These are phyloP conservation scores for Fusarium transvaalense DNA, from an alignment of 2,329 filamentous ascomycete species.

Conservation along the genomic window DNA sequence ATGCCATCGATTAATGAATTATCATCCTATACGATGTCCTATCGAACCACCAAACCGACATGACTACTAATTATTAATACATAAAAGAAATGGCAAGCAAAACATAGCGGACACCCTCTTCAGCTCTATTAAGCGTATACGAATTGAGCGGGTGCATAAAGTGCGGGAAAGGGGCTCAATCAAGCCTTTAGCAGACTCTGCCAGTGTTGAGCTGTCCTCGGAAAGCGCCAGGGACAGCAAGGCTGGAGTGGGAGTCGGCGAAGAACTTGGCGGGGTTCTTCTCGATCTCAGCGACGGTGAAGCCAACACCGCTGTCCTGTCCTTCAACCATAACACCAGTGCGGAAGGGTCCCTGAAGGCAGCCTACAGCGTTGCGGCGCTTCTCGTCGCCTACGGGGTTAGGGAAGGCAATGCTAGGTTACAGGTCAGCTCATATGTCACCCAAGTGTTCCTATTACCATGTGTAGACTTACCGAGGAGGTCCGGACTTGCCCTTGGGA, in stretches of 20 bases:
- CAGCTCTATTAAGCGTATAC: background rate
- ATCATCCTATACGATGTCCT: constrained; percentile 24
- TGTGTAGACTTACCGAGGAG: constrained; percentile 56
- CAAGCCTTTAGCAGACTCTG: constrained; percentile 25
- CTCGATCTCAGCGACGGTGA: constrained; percentile 64
- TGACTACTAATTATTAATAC: constrained; percentile 9
- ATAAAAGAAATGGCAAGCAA: constrained; percentile 8
- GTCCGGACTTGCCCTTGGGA: constrained; percentile 59
- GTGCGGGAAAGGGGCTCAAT: background rate
- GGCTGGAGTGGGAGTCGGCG: constrained; percentile 64
- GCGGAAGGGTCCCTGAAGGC: constrained; percentile 54
- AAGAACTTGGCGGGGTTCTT: constrained; percentile 64
- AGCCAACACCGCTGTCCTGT: constrained; percentile 56
- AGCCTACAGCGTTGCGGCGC: constrained; percentile 56
- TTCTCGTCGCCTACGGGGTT: constrained; percentile 59
- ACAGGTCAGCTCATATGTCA: constrained; percentile 3
- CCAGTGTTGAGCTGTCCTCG: constrained; percentile 60
- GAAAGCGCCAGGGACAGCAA: constrained; percentile 63
- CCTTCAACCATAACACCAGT: constrained; percentile 50
- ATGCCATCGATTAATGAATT: constrained; percentile 39
- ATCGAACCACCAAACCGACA: constrained; percentile 16
- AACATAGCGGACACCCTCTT: background rate
- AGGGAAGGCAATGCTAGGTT: constrained; percentile 59
- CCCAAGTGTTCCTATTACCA: background rate
- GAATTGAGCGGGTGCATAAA: background rate